phyloP scores from a whole-genome alignment of 139 green algal species.

The Chlamydomonas sp. region DNA sequence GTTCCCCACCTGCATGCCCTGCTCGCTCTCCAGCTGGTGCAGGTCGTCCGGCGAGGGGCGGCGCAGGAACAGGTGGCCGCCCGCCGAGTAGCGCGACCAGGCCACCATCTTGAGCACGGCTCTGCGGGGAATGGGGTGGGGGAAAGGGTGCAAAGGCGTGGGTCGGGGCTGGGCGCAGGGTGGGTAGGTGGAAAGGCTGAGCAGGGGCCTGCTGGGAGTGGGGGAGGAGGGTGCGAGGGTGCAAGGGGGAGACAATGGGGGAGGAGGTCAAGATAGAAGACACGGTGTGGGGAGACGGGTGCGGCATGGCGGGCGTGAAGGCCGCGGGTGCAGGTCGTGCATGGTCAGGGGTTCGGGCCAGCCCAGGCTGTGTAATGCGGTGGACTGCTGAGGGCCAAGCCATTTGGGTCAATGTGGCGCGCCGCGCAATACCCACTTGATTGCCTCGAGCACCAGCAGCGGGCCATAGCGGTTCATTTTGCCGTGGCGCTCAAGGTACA shows the following conservation, averaged over 20 bases:
- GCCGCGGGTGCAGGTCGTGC: no score
- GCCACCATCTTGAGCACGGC: constrained; percentile 46
- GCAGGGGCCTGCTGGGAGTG: not conserved
- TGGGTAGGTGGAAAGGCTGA: not conserved
- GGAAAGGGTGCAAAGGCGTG: no score
- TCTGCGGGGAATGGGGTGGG: constrained; percentile 2
- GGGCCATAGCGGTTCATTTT: constrained; percentile 61
- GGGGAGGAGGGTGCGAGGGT: not conserved
- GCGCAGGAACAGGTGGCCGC: constrained; percentile 46
- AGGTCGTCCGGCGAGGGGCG: constrained; percentile 45
- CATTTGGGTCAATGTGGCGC: no score
- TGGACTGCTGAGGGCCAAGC: no score
- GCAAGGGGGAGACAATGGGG: no score
- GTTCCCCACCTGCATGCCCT: constrained; percentile 38
- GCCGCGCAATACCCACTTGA: constrained; percentile 50
- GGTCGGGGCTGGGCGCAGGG: not conserved
- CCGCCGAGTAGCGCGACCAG: constrained; percentile 41
- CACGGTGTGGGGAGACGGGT: no score
- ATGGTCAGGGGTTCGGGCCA: no score
- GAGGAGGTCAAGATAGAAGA: no score
- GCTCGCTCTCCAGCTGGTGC: constrained; percentile 51
- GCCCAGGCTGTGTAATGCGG: no score
- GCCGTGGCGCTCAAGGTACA: constrained; percentile 57
- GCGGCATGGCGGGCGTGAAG: no score
- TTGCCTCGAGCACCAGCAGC: constrained; percentile 50